phyloP scores from a whole-genome alignment of 805 yeast species.

The Candida succiphila region DNA sequence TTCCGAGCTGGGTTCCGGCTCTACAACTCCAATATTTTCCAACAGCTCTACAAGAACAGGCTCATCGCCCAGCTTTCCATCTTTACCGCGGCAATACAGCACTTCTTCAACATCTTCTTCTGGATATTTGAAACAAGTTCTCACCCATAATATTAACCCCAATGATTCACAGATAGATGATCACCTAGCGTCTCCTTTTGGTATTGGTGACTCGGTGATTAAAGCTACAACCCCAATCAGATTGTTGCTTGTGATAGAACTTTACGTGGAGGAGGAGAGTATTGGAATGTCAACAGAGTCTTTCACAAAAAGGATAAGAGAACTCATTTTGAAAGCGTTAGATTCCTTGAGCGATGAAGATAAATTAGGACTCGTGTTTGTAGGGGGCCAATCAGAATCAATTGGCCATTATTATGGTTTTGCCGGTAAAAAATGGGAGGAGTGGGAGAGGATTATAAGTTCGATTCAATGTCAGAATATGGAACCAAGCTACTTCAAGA shows the following conservation, averaged over 20 bases:
- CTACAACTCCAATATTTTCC: background rate
- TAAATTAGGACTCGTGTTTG: constrained; percentile 19
- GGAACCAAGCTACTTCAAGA: background rate
- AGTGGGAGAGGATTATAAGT: constrained; percentile 16
- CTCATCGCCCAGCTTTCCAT: background rate
- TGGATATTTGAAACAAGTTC: background rate
- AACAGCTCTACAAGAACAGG: background rate
- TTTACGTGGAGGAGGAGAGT: constrained; percentile 11
- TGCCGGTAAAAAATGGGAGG: constrained; percentile 16
- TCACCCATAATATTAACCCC: too few relatives aligned
- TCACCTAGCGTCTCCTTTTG: background rate
- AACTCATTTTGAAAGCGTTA: constrained; percentile 5
- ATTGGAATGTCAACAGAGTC: constrained; percentile 11
- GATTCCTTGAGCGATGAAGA: constrained; percentile 11
- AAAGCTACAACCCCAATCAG: constrained; percentile 7
- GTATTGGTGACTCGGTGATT: background rate
- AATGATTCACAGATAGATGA: too few relatives aligned
- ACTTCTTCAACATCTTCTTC: background rate
- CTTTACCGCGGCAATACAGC: too few relatives aligned
- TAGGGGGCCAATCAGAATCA: constrained; percentile 7
- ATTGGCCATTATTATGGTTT: constrained; percentile 24
- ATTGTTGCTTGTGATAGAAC: constrained; percentile 16
- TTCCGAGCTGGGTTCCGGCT: background rate
- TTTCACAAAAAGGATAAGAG: constrained; percentile 9
- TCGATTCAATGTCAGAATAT: constrained; percentile 12